A percentile compares a stretch with the other conserved stretches of the same genome.
Evolutionary conservation across 345 rosid species (phyloP).

Genomic region (Brassica cretica): DNA sequence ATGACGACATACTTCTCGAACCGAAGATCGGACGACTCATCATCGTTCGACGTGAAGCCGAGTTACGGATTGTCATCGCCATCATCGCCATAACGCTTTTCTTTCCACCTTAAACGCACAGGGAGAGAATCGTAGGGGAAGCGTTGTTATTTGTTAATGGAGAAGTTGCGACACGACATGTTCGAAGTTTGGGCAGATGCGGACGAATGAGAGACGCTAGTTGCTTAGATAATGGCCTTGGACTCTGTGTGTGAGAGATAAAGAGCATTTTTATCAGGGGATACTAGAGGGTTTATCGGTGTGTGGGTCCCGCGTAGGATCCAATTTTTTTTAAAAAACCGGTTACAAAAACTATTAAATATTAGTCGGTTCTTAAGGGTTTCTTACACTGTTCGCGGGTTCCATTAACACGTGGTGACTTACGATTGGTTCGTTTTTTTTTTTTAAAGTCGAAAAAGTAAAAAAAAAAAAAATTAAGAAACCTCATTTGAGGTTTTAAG

Average conservation of each 20-base stretch:
- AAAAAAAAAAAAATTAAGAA: no score
- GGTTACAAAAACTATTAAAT: no score
- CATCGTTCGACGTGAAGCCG: conserved; percentile 35
- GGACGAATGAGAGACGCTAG: conserved; percentile 30
- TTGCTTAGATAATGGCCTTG: conserved; percentile 22
- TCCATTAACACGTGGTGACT: no score
- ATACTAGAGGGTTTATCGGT: no score
- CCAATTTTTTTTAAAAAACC: no score
- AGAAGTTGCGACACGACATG: conserved; percentile 28
- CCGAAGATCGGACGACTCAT: conserved; percentile 34
- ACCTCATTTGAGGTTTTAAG: no score
- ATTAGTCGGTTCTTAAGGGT: no score
- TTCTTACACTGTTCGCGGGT: no score
- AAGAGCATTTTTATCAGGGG: neutral
- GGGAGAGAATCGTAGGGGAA: neutral
- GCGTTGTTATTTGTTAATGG: neutral
- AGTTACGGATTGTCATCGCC: conserved; percentile 42
- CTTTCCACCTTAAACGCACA: neutral
- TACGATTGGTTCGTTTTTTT: no score
- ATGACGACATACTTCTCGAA: conserved; percentile 67
- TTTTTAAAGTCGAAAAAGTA: no score
- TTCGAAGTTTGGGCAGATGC: conserved; percentile 1
- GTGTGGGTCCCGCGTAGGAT: no score
- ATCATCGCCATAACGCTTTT: conserved; percentile 9
- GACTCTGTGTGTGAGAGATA: conserved; percentile 31